phyloP scores from a whole-genome alignment of 495 filamentous ascomycete genomes.

The Cercophora sp. region DNA sequence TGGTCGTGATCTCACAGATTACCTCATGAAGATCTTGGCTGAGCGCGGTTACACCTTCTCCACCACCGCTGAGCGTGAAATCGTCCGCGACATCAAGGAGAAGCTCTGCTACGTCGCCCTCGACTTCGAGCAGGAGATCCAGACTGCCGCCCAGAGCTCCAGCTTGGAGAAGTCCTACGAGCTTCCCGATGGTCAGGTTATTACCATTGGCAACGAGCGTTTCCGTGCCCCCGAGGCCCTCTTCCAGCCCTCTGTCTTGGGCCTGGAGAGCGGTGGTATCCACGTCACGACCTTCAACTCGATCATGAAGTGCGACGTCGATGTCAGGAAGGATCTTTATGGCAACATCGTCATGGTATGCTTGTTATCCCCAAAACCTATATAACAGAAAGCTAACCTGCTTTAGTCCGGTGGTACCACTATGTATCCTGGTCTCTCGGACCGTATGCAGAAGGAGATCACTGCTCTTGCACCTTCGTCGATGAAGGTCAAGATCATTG shows the following conservation, averaged over 20 bases:
- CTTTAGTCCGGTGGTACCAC: slow-evolving; percentile 94
- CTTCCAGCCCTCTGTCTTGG: slow-evolving; percentile 97
- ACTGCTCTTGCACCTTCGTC: slow-evolving; percentile 97
- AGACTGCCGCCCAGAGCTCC: slow-evolving; percentile 95
- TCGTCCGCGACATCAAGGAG: slow-evolving; percentile 99
- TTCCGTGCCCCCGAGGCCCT: slow-evolving; percentile 99
- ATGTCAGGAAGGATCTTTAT: slow-evolving; percentile 98
- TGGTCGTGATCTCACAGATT: slow-evolving; percentile 98
- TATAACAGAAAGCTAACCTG: too few species aligned
- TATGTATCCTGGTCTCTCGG: slow-evolving; percentile 99
- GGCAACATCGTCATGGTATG: slow-evolving; percentile 99
- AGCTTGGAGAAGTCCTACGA: slow-evolving; percentile 99
- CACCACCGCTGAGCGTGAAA: slow-evolving; percentile 99
- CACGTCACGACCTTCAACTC: slow-evolving; percentile 99
- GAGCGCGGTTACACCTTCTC: slow-evolving; percentile 99
- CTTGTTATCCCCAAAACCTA: too few species aligned
- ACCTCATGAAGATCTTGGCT: slow-evolving; percentile 99
- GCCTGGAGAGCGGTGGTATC: slow-evolving; percentile 97
- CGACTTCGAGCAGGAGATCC: slow-evolving; percentile 99
- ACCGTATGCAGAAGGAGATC: slow-evolving; percentile 99
- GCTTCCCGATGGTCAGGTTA: slow-evolving; percentile 98
- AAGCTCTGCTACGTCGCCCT: slow-evolving; percentile 99
- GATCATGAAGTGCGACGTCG: slow-evolving; percentile 99
- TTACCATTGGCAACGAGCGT: slow-evolving; percentile 99
- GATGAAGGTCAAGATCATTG: slow-evolving; percentile 99